Base-by-base conservation (phyloP, 257 asterid genomes). In the Solanum verrucosum region DNA sequence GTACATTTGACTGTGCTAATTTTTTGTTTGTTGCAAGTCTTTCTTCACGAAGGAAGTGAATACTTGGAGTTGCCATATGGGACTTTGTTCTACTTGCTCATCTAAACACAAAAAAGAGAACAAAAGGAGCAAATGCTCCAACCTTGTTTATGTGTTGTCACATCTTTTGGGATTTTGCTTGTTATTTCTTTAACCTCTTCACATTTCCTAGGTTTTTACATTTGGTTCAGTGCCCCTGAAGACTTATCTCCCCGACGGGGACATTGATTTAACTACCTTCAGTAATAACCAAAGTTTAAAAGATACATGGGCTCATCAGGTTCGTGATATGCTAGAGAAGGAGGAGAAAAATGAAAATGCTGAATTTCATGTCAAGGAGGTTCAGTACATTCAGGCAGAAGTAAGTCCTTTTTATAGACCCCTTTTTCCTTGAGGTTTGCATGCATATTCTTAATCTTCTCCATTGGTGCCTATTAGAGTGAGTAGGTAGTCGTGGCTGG, bases 371-470 rank as follows among this genome's bases (percentile, higher is more conserved):
- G 99, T 97, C 90, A 96, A 97, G 96, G 99, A 97, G 92, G 98
- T 97, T 90, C 99, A 97, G 90, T 97, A 97, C 87, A 97, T 96
- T 87, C 99, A 96, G 92, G 99, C 99, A 77, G 99, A 97, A 89
- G 99, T 97, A 93, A 84, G 91, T 85, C 86, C 52, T 84, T 83
- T 82, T 75, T 68, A 52, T 31, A 65, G 44, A 70, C 71, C 42
- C 38, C 42, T 44, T 14, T 77, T 86, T 87, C 65, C 11, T 7
- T 12, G 25, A 38, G 70, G 38, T 31, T 84, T 5, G 33, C 75
- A 42, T 34, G 72, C 25, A 15, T 49, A 29, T 87, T 86, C 37
- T 73, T 14, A 23, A 49, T 87, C 88, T 52, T 49, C 29, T 49
- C 59, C 85, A 74, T 56, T 79, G 75, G 52, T 56, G 40, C 67